Evolutionary conservation across 805 yeast genomes (phyloP).

Genomic region (Kazachstania africana): DNA sequence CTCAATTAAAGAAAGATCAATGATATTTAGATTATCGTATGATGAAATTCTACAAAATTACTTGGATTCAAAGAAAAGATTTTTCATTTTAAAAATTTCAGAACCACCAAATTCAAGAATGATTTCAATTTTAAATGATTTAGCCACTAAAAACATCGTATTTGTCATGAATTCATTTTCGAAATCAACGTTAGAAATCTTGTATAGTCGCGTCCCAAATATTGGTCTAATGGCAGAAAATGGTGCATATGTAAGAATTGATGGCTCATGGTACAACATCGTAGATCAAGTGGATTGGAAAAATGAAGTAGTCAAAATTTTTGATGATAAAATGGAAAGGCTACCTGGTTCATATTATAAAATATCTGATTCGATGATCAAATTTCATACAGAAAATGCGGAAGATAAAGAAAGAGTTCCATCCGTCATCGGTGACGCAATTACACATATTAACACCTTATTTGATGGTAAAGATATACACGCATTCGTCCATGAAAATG

Average conservation of each 20-base stretch:
- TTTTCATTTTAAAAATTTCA: slow-evolving; percentile 35
- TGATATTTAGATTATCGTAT: slow-evolving; percentile 23
- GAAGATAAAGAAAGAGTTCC: slow-evolving; percentile 51
- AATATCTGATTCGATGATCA: slow-evolving; percentile 62
- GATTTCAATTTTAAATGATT: slow-evolving; percentile 43
- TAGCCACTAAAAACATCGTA: slow-evolving; percentile 55
- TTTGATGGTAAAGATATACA: slow-evolving; percentile 55
- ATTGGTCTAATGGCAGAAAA: slow-evolving; percentile 83
- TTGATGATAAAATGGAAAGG: slow-evolving; percentile 45
- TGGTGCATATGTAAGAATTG: slow-evolving; percentile 65
- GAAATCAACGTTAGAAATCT: slow-evolving; percentile 50
- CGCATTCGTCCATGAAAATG: slow-evolving; percentile 59
- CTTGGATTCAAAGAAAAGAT: slow-evolving; percentile 26
- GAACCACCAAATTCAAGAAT: slow-evolving; percentile 53
- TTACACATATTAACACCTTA: slow-evolving; percentile 72
- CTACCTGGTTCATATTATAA: slow-evolving; percentile 68
- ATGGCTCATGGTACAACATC: slow-evolving; percentile 49
- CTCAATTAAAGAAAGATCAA: slow-evolving; percentile 31
- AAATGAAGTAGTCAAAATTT: slow-evolving; percentile 23
- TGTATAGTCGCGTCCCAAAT: slow-evolving; percentile 53
- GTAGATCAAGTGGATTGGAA: slow-evolving; percentile 40
- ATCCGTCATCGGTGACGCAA: slow-evolving; percentile 68
- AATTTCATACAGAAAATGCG: slow-evolving; percentile 63
- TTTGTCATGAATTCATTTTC: slow-evolving; percentile 60
- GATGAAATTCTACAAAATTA: slow-evolving; percentile 21